Evolutionary conservation across 2,329 filamentous ascomycete species (phyloP).

Genomic region (Phaeoacremonium minimum): DNA sequence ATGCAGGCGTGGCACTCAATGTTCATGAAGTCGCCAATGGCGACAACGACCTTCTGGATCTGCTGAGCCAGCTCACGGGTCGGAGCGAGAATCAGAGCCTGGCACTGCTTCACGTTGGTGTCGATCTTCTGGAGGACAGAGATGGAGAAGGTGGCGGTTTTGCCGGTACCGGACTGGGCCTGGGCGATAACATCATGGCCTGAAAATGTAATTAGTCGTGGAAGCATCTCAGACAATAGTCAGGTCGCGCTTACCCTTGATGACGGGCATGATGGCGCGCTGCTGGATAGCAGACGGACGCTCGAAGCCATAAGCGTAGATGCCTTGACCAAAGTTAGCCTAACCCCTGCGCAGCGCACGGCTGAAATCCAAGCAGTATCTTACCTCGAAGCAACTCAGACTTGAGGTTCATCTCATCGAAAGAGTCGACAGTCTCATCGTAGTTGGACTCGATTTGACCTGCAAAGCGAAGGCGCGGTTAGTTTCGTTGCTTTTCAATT

Average conservation of each 20-base stretch:
- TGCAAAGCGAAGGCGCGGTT: too few relatives aligned
- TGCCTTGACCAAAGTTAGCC: slow-evolving; percentile 46
- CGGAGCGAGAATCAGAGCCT: slow-evolving; percentile 91
- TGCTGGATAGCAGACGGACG: slow-evolving; percentile 99
- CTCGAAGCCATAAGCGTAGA: slow-evolving; percentile 99
- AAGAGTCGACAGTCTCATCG: slow-evolving; percentile 98
- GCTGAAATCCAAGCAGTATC: slow-evolving; percentile 19
- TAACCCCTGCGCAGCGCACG: slow-evolving; percentile 13
- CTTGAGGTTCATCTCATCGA: slow-evolving; percentile 98
- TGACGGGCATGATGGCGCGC: slow-evolving; percentile 99
- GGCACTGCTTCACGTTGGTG: slow-evolving; percentile 85
- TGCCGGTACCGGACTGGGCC: slow-evolving; percentile 96
- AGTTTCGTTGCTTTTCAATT: too few relatives aligned
- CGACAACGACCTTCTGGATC: slow-evolving; percentile 98
- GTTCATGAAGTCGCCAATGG: slow-evolving; percentile 99
- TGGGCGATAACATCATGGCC: slow-evolving; percentile 99
- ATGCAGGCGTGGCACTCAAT: slow-evolving; percentile 99
- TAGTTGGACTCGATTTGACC: slow-evolving; percentile 99
- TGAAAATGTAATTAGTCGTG: slow-evolving; percentile 24
- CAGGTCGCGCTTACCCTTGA: slow-evolving; percentile 75
- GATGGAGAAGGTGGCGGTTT: slow-evolving; percentile 95
- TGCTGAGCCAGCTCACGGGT: slow-evolving; percentile 96
- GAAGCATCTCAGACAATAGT: neutral
- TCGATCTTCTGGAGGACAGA: slow-evolving; percentile 95
- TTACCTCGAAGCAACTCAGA: slow-evolving; percentile 90